These are phyloP conservation scores for Tuber calosporum DNA, from an alignment of 495 filamentous ascomycete genomes.

Conservation along the genomic window DNA sequence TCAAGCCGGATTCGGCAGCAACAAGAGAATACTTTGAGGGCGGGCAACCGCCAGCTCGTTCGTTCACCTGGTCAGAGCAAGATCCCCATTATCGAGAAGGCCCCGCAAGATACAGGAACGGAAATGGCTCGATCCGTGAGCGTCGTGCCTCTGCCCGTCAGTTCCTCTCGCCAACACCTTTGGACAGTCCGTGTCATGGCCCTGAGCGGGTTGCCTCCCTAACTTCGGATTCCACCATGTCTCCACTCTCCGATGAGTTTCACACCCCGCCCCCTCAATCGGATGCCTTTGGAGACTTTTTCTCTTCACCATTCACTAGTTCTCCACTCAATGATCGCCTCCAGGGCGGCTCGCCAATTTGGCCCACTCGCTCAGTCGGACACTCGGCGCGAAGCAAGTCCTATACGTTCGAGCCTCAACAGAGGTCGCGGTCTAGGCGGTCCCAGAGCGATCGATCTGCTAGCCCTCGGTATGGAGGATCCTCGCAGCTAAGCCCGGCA, in stretches of 20 bases:
- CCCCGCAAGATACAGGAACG: constrained; percentile 36
- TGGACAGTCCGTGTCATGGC: constrained; percentile 12
- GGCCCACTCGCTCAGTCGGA: constrained; percentile 19
- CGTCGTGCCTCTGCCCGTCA: constrained; percentile 29
- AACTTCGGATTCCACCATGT: constrained; percentile 52
- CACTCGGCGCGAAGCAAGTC: constrained; percentile 29
- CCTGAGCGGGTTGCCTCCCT: constrained; percentile 47
- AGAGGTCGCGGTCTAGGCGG: constrained; percentile 36
- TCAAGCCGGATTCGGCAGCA: constrained; percentile 20
- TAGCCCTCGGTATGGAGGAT: constrained; percentile 46
- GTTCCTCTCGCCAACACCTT: background rate
- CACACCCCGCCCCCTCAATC: constrained; percentile 22
- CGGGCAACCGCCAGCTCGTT: constrained; percentile 6
- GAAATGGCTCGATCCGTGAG: constrained; percentile 34
- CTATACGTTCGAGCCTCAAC: constrained; percentile 20
- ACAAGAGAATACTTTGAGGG: constrained; percentile 27
- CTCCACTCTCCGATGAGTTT: constrained; percentile 48
- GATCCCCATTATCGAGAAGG: constrained; percentile 17
- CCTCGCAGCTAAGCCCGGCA: constrained; percentile 45
- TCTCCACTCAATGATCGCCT: constrained; percentile 25
- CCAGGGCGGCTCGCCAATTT: constrained; percentile 22
- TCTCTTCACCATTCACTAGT: constrained; percentile 12
- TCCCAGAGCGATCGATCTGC: constrained; percentile 47
- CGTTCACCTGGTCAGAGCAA: constrained; percentile 34
- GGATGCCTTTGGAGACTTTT: constrained; percentile 31